Percentiles rank a stretch among this genome's conserved stretches.
Evolutionary conservation across 192 early-diverging fungal genomes (phyloP).

Genomic region (Diversispora epigaea): DNA sequence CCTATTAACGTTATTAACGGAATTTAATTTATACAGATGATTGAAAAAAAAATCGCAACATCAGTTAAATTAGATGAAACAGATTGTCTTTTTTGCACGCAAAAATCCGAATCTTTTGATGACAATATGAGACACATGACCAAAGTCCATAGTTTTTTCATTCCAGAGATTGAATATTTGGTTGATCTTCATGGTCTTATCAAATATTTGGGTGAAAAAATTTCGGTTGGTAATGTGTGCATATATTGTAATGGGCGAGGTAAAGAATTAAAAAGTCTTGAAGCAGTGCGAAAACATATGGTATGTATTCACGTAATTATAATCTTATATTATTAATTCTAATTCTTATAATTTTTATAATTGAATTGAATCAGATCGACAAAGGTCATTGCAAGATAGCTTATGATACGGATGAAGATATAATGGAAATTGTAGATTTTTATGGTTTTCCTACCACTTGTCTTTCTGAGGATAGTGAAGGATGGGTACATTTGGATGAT

Average conservation of each 20-base stretch:
- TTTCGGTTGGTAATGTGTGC: slow-evolving; percentile 93
- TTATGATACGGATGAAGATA: slow-evolving; percentile 91
- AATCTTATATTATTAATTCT: neutral
- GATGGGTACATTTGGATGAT: slow-evolving; percentile 49
- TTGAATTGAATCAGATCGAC: slow-evolving; percentile 51
- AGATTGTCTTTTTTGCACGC: slow-evolving; percentile 94
- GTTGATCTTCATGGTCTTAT: slow-evolving; percentile 86
- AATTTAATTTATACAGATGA: neutral
- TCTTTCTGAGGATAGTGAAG: slow-evolving; percentile 58
- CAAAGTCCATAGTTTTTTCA: slow-evolving; percentile 85
- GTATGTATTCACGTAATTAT: slow-evolving; percentile 31
- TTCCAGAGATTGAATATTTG: slow-evolving; percentile 95
- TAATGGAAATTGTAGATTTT: slow-evolving; percentile 88
- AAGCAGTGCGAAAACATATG: slow-evolving; percentile 96
- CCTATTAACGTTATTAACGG: no score
- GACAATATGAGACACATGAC: slow-evolving; percentile 93
- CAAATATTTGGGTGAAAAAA: slow-evolving; percentile 90
- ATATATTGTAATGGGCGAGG: slow-evolving; percentile 94
- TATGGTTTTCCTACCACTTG: slow-evolving; percentile 94
- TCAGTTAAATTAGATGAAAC: slow-evolving; percentile 62
- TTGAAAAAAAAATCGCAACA: slow-evolving; percentile 75
- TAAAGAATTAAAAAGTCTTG: slow-evolving; percentile 74
- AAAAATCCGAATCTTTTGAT: slow-evolving; percentile 62
- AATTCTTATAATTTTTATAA: neutral
- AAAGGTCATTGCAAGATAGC: slow-evolving; percentile 97